Evolutionary conservation across 1,284 basidiomycete species (phyloP), one percentile per base, ranked within the genome.

Genomic region (Ustilago xerochloae): DNA sequence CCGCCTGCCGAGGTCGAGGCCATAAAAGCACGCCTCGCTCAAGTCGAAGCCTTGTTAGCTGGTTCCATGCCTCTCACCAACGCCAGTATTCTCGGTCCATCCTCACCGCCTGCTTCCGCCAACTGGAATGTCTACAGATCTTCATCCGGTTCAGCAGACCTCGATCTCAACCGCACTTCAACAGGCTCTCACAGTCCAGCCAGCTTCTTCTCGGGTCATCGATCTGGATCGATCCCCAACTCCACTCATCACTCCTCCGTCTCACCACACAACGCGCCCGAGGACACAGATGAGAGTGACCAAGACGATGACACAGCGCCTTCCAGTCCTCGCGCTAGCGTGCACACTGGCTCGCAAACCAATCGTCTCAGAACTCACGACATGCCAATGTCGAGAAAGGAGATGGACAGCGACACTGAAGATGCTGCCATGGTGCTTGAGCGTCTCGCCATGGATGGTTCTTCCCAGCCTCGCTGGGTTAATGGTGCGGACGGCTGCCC

Each of bases 381-480:
- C 43, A 73, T 72, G 54, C 64, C 69, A 9, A 36, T 62, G 1
- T 67, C 76, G 13, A 51, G 77, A 13, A 62, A 62, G 26, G 77
- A 78, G 41, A 36, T 79, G 46, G 81, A 82, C 53, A 67, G 65
- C 43, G 81, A 83, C 43, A 81, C 81, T 13, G 81, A 83, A 43
- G 79, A 82, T 47, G 81, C 81, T 13, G 81, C 81, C 15, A 54
- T 63, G 24, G 81, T 82, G 1, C 75, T 83, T 33, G 81, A 83
- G 47, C 76, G 77, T 9, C 68, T 83, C 4, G 81, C 79, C 22
- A 82, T 81, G 78, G 69, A 72, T 10, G 59, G 61, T 2, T 16
- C 59, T 2, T 35, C 60, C 30, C 20, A 59, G 9, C 13, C 47
- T 6, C 39, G 58, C 16, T 66, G 66, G 72, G 47, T 35, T 15